Conservation (phyloP, 2,329 filamentous ascomycete species). For the Mycosphaerella sp. region DNA sequence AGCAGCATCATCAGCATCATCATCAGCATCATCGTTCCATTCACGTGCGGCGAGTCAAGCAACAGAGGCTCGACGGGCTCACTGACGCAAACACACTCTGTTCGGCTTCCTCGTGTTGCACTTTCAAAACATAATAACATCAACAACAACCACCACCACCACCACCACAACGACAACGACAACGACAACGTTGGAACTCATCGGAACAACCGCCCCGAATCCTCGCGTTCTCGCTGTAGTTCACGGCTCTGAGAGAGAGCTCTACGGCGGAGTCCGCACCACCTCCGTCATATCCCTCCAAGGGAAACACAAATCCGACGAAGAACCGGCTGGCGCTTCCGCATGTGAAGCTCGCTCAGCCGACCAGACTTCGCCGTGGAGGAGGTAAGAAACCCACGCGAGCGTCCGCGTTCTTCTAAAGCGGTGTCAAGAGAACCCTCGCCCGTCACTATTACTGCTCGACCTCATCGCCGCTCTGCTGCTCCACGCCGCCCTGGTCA, state of each 20-base stretch:
- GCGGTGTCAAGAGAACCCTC: constrained; percentile 6
- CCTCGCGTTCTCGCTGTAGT: neutral
- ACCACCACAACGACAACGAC: neutral
- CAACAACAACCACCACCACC: neutral
- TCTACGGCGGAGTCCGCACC: neutral
- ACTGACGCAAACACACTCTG: neutral
- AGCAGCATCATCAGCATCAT: too few relatives aligned
- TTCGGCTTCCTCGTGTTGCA: neutral
- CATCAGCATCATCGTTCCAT: neutral
- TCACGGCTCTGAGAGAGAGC: neutral
- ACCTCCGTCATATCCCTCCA: constrained; percentile 3
- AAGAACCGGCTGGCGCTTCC: constrained; percentile 16
- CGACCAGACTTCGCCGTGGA: constrained; percentile 10
- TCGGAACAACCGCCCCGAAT: neutral
- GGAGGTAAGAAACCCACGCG: constrained; percentile 12
- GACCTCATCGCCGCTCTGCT: constrained; percentile 1
- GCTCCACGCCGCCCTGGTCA: constrained; percentile 24
- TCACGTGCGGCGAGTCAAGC: neutral
- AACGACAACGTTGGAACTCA: neutral
- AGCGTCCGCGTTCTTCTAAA: constrained; percentile 13
- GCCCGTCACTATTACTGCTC: neutral
- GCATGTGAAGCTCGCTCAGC: constrained; percentile 15
- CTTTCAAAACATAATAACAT: neutral
- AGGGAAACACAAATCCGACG: constrained; percentile 10
- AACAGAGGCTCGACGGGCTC: neutral